A percentile compares a stretch with the other conserved stretches of the same genome.
These are phyloP conservation scores for Ensete glaucum DNA, from an alignment of 176 grass and related monocot genomes.

Conservation along the genomic window DNA sequence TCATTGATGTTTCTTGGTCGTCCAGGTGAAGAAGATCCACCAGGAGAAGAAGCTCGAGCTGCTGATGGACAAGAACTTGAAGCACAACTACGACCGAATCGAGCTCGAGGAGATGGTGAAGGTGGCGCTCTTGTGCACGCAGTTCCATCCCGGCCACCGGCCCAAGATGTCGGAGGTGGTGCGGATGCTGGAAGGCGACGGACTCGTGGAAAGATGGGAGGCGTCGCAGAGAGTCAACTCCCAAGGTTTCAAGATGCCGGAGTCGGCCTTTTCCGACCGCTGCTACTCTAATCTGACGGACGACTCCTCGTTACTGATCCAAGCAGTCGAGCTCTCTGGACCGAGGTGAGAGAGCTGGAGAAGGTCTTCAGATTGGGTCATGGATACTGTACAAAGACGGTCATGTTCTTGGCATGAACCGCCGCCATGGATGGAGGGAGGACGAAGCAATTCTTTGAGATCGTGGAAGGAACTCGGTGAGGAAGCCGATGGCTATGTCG, in stretches of 20 bases:
- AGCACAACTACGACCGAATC: slow-evolving; percentile 47
- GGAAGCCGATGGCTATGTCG: neutral
- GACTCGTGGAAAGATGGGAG: slow-evolving; percentile 86
- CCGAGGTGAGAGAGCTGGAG: slow-evolving; percentile 47
- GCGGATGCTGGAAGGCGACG: slow-evolving; percentile 87
- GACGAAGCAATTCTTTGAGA: neutral
- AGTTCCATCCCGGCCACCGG: slow-evolving; percentile 70
- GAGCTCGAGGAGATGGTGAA: slow-evolving; percentile 94
- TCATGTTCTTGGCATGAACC: neutral
- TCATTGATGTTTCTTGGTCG: neutral
- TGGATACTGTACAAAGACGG: neutral
- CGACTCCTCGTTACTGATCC: slow-evolving; percentile 78
- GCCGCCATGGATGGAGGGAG: neutral
- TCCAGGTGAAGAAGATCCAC: slow-evolving; percentile 97
- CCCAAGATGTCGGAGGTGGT: slow-evolving; percentile 94
- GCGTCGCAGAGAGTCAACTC: slow-evolving; percentile 58
- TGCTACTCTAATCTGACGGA: slow-evolving; percentile 78
- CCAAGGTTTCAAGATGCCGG: slow-evolving; percentile 52
- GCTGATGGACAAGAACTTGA: slow-evolving; percentile 64
- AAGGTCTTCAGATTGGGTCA: neutral
- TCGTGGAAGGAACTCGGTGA: neutral
- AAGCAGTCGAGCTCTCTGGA: slow-evolving; percentile 87
- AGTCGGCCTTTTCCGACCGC: slow-evolving; percentile 58
- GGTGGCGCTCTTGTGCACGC: slow-evolving; percentile 82
- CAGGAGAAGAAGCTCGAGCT: slow-evolving; percentile 85